Evolutionary conservation across 2,329 filamentous ascomycete genomes (phyloP).

Genomic region (Huntiella omanensis): DNA sequence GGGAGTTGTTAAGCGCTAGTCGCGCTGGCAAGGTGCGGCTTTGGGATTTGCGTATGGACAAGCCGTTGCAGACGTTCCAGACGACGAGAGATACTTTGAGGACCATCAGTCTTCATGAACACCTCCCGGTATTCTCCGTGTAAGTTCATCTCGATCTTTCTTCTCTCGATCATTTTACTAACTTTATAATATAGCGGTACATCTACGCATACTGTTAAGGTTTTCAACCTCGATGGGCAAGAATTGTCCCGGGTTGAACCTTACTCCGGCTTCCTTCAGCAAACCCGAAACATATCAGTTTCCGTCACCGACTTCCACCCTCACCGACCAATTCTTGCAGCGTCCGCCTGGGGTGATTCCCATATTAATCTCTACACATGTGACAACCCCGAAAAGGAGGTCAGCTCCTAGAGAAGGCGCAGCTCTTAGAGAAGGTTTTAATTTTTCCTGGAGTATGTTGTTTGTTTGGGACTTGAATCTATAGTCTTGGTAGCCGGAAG

Average conservation of each 20-base stretch:
- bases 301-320: constrained; percentile 87
- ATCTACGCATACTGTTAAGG: constrained; percentile 70
- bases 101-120: constrained; percentile 83
- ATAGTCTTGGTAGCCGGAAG: too few relatives aligned
- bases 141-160: constrained; percentile 30
- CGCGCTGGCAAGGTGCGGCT: constrained; percentile 84
- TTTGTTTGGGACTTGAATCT: too few relatives aligned
- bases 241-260: constrained; percentile 73
- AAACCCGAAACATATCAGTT: constrained; percentile 65
- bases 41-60: constrained; percentile 87
- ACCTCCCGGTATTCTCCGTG: constrained; percentile 88
- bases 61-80: constrained; percentile 52
- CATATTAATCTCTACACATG: constrained; percentile 80
- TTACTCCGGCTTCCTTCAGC: constrained; percentile 71
- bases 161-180: constrained; percentile 4
- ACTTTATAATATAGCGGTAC: constrained; percentile 44
- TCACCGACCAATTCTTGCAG: constrained; percentile 78
- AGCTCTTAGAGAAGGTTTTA: too few relatives aligned
- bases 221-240: constrained; percentile 73
- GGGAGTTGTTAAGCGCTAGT: constrained; percentile 79
- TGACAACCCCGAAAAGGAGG: constrained; percentile 25
- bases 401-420: too few relatives aligned
- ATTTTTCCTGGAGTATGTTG: too few relatives aligned
- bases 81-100: constrained; percentile 62
- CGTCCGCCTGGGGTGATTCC: constrained; percentile 67